Evolutionary conservation across 2,329 filamentous ascomycete genomes (phyloP).

Genomic region (Penicillium sp.): DNA sequence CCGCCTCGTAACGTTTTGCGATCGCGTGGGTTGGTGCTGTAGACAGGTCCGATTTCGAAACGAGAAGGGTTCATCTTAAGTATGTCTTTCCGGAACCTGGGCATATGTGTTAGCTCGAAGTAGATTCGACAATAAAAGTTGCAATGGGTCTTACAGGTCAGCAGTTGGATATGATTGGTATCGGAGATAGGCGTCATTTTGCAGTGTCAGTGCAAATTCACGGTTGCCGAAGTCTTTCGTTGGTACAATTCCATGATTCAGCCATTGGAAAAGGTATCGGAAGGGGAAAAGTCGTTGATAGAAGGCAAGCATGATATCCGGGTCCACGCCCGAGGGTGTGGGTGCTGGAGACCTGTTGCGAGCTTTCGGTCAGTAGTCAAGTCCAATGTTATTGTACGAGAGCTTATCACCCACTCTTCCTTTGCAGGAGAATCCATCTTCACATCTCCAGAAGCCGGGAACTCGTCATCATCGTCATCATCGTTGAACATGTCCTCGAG

Average conservation of each 20-base stretch:
- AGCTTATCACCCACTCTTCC: conserved; percentile 34
- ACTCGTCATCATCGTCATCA: conserved; percentile 56
- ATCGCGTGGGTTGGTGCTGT: conserved; percentile 89
- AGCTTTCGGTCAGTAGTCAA: conserved; percentile 14
- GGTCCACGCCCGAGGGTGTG: conserved; percentile 60
- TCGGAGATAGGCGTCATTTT: conserved; percentile 85
- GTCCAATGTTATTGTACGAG: not conserved
- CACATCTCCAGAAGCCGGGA: conserved; percentile 50
- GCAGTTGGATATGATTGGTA: conserved; percentile 77
- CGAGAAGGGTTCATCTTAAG: conserved; percentile 82
- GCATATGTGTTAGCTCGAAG: conserved; percentile 19
- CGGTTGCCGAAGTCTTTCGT: conserved; percentile 86
- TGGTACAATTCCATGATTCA: conserved; percentile 87
- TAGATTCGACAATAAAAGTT: not conserved
- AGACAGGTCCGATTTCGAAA: conserved; percentile 98
- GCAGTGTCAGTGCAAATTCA: conserved; percentile 94
- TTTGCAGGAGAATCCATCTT: conserved; percentile 42
- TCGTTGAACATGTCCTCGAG: conserved; percentile 60
- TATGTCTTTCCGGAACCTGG: conserved; percentile 83
- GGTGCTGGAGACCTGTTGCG: conserved; percentile 29
- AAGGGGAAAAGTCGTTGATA: conserved; percentile 96
- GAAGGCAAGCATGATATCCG: conserved; percentile 86
- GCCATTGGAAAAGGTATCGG: conserved; percentile 92
- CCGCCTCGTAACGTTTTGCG: conserved; percentile 77
- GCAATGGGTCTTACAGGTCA: conserved; percentile 52